Conservation (phyloP, 176 grass and related monocot species). For the Oryza australiensis region DNA sequence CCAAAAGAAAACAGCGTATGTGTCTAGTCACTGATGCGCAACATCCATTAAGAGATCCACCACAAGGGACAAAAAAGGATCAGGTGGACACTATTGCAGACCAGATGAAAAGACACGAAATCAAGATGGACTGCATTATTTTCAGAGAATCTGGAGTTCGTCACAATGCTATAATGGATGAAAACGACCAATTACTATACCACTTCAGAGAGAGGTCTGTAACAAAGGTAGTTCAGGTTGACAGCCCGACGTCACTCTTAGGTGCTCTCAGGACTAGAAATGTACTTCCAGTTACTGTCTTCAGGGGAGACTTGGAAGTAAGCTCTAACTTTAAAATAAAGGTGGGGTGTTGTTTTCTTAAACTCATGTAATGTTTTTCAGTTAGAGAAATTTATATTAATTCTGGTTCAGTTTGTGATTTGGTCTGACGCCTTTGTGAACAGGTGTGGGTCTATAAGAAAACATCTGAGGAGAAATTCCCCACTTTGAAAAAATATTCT, state of each 20-base stretch:
- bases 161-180: constrained; percentile 53
- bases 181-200: constrained; percentile 74
- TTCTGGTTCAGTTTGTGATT: constrained; percentile 22
- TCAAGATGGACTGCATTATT: constrained; percentile 74
- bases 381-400: constrained; percentile 17
- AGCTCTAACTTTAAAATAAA: constrained; percentile 83
- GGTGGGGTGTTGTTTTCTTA: constrained; percentile 38
- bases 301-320: constrained; percentile 93
- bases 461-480: constrained; percentile 91
- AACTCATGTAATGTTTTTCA: background rate
- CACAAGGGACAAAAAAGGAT: constrained; percentile 83
- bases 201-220: constrained; percentile 67
- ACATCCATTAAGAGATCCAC: constrained; percentile 71
- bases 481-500: constrained; percentile 83
- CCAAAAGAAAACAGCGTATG: constrained; percentile 68
- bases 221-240: constrained; percentile 66
- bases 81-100: constrained; percentile 80
- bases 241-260: constrained; percentile 71
- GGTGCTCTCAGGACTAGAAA: constrained; percentile 88
- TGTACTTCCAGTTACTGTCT: constrained; percentile 83
- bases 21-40: constrained; percentile 83
- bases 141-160: constrained; percentile 59
- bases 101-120: constrained; percentile 81
- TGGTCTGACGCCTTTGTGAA: constrained; percentile 39
- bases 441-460: constrained; percentile 99